Conservation (phyloP, 202 grass and related monocot species). For the Zizania palustris region DNA sequence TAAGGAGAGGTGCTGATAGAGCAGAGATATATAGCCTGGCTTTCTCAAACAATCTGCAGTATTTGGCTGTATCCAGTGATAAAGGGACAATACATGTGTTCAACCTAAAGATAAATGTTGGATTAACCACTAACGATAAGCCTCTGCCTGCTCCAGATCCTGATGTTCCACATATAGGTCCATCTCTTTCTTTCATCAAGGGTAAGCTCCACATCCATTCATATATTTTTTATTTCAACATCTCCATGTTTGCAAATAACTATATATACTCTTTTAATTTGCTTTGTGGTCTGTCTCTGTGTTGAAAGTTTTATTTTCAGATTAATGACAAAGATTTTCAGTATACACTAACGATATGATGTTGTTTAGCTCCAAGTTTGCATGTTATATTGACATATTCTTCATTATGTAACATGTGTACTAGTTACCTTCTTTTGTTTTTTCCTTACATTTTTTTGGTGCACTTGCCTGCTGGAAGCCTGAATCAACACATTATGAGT, state of each 20-base stretch:
- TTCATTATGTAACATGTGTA: neutral
- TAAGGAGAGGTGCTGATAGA: constrained; percentile 95
- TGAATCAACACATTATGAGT: neutral
- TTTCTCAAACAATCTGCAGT: constrained; percentile 90
- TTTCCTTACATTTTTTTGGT: neutral
- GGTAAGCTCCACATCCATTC: constrained; percentile 49
- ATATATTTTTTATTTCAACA: neutral
- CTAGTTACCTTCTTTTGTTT: neutral
- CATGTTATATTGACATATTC: neutral
- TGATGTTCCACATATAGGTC: constrained; percentile 58
- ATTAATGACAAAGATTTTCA: neutral
- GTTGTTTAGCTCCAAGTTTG: neutral
- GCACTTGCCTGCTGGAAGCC: neutral
- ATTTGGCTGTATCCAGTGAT: constrained; percentile 87
- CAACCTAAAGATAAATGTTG: constrained; percentile 80
- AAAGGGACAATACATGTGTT: constrained; percentile 98
- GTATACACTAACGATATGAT: neutral
- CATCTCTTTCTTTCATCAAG: constrained; percentile 89
- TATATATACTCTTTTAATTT: neutral
- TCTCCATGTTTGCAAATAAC: neutral
- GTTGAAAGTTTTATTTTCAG: neutral
- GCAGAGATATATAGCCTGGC: constrained; percentile 96
- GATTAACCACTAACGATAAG: constrained; percentile 71
- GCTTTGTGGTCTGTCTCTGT: neutral
- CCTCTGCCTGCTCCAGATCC: constrained; percentile 63